A percentile compares a stretch with the other conserved stretches of the same genome.
These are phyloP conservation scores for Apiotrichum laibachii DNA, from an alignment of 1,284 basidiomycete species.

Conservation along the genomic window DNA sequence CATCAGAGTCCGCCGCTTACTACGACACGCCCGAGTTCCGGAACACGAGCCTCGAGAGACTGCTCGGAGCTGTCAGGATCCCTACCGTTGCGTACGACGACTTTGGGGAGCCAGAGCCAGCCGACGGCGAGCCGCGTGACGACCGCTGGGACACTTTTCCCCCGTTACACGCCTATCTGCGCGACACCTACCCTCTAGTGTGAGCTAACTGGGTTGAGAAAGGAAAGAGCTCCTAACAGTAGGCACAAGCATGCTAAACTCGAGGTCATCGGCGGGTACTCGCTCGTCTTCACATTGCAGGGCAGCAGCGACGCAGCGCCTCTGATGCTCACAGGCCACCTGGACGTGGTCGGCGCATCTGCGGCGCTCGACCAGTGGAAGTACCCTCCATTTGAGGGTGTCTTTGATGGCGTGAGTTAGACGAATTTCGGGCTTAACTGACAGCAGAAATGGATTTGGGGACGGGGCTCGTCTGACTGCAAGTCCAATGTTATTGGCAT, in stretches of 20 bases:
- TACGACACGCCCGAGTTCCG: neutral
- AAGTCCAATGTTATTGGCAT: conserved; percentile 20
- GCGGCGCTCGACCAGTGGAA: conserved; percentile 12
- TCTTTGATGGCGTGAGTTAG: conserved; percentile 12
- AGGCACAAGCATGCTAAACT: conserved; percentile 10
- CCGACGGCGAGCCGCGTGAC: neutral
- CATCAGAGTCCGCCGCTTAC: neutral
- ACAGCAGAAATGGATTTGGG: conserved; percentile 19
- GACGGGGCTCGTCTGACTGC: conserved; percentile 19
- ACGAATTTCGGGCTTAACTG: neutral
- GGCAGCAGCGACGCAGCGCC: conserved; percentile 11
- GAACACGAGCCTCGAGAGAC: neutral
- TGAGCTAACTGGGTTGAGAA: neutral
- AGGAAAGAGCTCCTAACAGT: neutral
- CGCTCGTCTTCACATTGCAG: conserved; percentile 15
- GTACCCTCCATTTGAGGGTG: conserved; percentile 16
- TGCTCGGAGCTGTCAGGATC: conserved; percentile 2
- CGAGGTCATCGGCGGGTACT: conserved; percentile 15
- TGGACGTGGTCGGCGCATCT: conserved; percentile 12
- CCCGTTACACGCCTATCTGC: conserved; percentile 12
- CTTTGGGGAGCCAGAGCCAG: conserved; percentile 12
- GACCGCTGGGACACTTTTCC: conserved; percentile 16
- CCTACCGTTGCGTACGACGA: conserved; percentile 19
- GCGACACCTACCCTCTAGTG: conserved; percentile 14
- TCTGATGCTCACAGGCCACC: conserved; percentile 17